Evolutionary conservation across 1,284 basidiomycete genomes (phyloP).

Genomic region (Chondrostereum purpureum): DNA sequence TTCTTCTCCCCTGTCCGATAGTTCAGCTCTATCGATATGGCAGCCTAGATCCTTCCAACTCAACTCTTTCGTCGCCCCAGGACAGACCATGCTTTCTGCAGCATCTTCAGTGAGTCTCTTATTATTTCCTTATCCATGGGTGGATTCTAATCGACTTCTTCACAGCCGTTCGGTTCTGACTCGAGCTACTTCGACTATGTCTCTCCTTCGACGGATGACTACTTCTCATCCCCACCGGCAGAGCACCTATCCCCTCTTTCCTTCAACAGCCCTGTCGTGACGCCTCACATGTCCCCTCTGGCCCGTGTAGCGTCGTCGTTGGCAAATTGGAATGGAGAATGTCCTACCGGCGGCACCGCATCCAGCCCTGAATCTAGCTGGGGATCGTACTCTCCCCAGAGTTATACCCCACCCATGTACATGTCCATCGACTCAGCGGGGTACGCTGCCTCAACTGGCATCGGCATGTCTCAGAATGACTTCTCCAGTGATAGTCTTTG

Average conservation of each 20-base stretch:
- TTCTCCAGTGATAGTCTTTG: background rate
- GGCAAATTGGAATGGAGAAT: conserved; percentile 22
- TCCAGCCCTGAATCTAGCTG: background rate
- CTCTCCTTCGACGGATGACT: background rate
- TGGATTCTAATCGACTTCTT: background rate
- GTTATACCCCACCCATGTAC: background rate
- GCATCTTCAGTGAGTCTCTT: background rate
- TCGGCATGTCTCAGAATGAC: background rate
- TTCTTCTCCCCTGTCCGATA: background rate
- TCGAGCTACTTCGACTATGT: background rate
- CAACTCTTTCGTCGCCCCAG: background rate
- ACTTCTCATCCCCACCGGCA: background rate
- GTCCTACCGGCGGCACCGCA: background rate
- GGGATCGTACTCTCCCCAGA: background rate
- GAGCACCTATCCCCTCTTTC: conserved; percentile 2
- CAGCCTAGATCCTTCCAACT: background rate
- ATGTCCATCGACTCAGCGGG: background rate
- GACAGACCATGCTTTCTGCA: background rate
- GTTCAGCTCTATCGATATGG: background rate
- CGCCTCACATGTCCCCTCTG: conserved; percentile 20
- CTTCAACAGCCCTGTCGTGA: background rate
- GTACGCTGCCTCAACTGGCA: no score
- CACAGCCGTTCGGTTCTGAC: background rate
- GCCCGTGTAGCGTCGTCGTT: conserved; percentile 25
- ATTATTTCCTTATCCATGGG: background rate